Evolutionary conservation across 345 rosid genomes (phyloP), one percentile per base, ranked within the genome.

Genomic region (Atalantia buxifolia): DNA sequence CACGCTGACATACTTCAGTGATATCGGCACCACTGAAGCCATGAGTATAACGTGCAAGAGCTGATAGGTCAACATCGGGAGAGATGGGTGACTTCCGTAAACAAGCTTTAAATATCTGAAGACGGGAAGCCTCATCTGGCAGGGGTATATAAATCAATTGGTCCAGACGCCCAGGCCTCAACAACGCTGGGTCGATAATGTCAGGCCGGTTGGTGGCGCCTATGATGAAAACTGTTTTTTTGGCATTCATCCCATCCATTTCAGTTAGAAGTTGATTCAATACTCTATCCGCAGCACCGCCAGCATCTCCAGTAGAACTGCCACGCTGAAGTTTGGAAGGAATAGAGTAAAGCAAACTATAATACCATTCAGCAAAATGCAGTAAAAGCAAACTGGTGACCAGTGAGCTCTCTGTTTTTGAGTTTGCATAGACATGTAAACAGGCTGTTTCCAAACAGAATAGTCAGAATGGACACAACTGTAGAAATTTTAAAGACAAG

Each of bases 11-110:
- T 28, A 84, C 76, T 79, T 81, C 87, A 69, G 84, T 79, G 35
- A 84, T 68, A 81, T 78, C 84, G 35, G 84, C 87, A 35, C 87
- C 82, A 33, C 87, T 84, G 40, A 84, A 84, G 69, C 87, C 87
- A 30, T 55, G 78, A 66, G 84, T 72, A 25, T 84, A 74, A 3
- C 71, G 69, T 24, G 87, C 81, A 24, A 81, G 82, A 68, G 80
- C 84, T 67, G 72, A 59, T 2, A 84, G 70, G 77, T 84, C 82
- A 62, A 84, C 84, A 76, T 72, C 78, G 33, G 25, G 68, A 6
- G 82, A 60, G 31, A 81, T 40, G 28, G 84, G 87, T 2, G 87
- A 79, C 75, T 81, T 84, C 21, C 84, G 77, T 73, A 84, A 50
- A 35, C 87, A 81, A 50, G 87, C 86, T 77, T 80, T 83, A 65